A percentile compares a stretch with the other conserved stretches of the same genome.
Evolutionary conservation across 176 grass and related monocot species (phyloP).

Genomic region (Oryza longistaminata): DNA sequence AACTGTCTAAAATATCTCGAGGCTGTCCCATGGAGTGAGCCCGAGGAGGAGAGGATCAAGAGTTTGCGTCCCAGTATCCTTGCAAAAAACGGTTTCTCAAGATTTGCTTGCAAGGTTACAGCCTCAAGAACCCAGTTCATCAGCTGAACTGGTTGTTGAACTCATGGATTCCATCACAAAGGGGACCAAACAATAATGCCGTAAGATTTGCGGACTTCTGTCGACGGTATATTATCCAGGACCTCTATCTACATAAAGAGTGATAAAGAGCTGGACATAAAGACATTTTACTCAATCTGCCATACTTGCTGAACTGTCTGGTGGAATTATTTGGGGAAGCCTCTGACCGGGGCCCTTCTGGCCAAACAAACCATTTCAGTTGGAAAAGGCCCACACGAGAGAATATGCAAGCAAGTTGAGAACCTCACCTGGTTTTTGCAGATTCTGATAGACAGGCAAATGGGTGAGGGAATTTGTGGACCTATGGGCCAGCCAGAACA

Average conservation of each 20-base stretch:
- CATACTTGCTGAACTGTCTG: constrained; percentile 74
- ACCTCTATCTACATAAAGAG: constrained; percentile 66
- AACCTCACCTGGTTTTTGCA: constrained; percentile 76
- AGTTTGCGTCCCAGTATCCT: constrained; percentile 51
- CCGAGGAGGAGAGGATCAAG: constrained; percentile 76
- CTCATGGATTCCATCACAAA: constrained; percentile 76
- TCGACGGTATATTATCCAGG: constrained; percentile 65
- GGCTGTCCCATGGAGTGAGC: constrained; percentile 82
- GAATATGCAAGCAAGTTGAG: constrained; percentile 71
- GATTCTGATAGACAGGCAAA: constrained; percentile 77
- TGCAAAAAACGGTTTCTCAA: constrained; percentile 49
- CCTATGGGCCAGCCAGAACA: constrained; percentile 63
- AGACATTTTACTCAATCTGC: constrained; percentile 64
- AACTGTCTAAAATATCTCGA: constrained; percentile 77
- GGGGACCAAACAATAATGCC: constrained; percentile 64
- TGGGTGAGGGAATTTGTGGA: constrained; percentile 80
- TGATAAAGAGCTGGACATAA: constrained; percentile 51
- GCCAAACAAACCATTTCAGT: constrained; percentile 34
- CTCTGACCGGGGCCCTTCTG: constrained; percentile 12
- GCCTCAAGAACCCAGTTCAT: constrained; percentile 39
- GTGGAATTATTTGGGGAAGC: constrained; percentile 75
- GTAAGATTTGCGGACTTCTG: constrained; percentile 62
- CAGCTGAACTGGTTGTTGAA: constrained; percentile 54
- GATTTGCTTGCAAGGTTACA: constrained; percentile 62
- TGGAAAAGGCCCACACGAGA: constrained; percentile 56